A percentile compares a stretch with the other conserved stretches of the same genome.
Conservation (phyloP, 352 stramenopile genomes). For the Blastocystis sp. region DNA sequence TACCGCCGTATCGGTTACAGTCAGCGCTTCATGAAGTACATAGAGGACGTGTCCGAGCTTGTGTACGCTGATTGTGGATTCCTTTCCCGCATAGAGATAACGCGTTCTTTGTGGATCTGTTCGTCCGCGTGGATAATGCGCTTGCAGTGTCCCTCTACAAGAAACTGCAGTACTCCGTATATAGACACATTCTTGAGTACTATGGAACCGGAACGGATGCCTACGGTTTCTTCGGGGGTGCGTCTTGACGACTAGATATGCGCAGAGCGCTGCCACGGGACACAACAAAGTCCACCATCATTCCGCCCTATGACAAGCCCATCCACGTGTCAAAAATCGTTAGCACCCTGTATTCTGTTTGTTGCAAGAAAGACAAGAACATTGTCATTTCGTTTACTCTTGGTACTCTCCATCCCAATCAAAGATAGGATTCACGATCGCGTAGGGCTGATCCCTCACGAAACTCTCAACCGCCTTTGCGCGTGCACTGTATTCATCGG, state of each 20-base stretch:
- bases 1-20: conserved; percentile 57
- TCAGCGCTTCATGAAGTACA: conserved; percentile 63
- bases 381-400: conserved; percentile 22
- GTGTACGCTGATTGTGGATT: conserved; percentile 10
- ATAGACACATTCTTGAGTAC: conserved; percentile 64
- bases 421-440: conserved; percentile 65
- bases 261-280: conserved; percentile 59
- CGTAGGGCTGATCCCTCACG: conserved; percentile 62
- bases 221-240: conserved; percentile 1
- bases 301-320: conserved; percentile 57
- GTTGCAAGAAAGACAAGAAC: conserved; percentile 3
- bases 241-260: conserved; percentile 30
- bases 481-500: conserved; percentile 34
- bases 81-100: conserved; percentile 40
- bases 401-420: conserved; percentile 63
- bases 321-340: conserved; percentile 64
- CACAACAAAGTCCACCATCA: conserved; percentile 52
- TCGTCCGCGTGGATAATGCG: conserved; percentile 58
- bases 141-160: conserved; percentile 54
- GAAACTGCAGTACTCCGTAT: conserved; percentile 63
- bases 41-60: conserved; percentile 51
- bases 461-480: conserved; percentile 63
- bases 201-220: conserved; percentile 52
- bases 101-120: conserved; percentile 67
- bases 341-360: conserved; percentile 56